Evolutionary conservation across 1,284 basidiomycete species (phyloP).

Genomic region (Ceratobasidium papillatum): DNA sequence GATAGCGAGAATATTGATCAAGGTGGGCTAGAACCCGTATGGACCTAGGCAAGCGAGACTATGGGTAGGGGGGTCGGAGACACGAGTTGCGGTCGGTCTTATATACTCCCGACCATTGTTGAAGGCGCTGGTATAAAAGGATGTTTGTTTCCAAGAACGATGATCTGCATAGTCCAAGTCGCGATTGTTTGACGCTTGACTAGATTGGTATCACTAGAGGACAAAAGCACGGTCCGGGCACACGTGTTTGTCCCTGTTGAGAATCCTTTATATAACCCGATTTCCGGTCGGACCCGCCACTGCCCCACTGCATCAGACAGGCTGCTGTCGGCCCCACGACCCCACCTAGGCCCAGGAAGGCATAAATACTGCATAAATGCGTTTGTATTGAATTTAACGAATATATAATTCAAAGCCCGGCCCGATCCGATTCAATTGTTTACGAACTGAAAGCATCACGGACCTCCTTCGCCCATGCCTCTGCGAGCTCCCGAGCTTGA

Average conservation of each 20-base stretch:
- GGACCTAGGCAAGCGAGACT: conserved; percentile 9
- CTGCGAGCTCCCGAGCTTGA: conserved; percentile 25
- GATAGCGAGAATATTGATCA: conserved; percentile 8
- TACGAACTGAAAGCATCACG: conserved; percentile 1
- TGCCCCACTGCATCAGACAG: neutral
- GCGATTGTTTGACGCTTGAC: conserved; percentile 28
- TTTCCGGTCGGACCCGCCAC: conserved; percentile 5
- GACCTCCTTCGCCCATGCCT: conserved; percentile 21
- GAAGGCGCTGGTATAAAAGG: neutral
- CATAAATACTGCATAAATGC: conserved; percentile 4
- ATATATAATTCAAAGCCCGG: neutral
- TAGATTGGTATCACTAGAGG: neutral
- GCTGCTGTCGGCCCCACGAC: neutral
- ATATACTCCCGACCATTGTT: conserved; percentile 16
- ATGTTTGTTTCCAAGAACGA: conserved; percentile 2
- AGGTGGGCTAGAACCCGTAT: neutral
- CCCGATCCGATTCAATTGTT: neutral
- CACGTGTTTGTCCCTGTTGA: conserved; percentile 9
- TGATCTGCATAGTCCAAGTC: neutral
- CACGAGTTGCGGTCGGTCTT: neutral
- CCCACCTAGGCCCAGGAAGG: conserved; percentile 1
- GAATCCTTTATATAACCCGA: neutral
- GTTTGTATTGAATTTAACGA: neutral
- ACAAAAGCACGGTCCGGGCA: conserved; percentile 19
- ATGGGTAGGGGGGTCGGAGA: neutral